phyloP scores from a whole-genome alignment of 768 basidiomycete genomes.

The Dentipellis sp. region DNA sequence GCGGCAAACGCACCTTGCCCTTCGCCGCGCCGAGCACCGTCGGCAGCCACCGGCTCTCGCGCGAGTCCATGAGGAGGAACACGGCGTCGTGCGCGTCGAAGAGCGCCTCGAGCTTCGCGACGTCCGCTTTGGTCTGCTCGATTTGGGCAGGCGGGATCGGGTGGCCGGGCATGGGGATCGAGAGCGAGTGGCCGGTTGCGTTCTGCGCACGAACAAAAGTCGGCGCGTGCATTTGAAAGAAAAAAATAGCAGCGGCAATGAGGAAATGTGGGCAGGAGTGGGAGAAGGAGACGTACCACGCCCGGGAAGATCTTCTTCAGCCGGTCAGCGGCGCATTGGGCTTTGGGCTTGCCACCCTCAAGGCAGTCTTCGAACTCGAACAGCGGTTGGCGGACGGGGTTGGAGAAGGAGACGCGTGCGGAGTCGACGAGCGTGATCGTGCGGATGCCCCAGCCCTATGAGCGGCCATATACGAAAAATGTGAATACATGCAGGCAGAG shows the following conservation, averaged over 20 bases:
- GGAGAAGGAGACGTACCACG: constrained; percentile 46
- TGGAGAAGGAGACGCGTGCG: constrained; percentile 87
- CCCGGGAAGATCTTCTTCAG: constrained; percentile 90
- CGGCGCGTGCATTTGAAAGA: background rate
- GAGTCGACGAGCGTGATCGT: constrained; percentile 93
- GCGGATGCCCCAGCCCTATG: constrained; percentile 90
- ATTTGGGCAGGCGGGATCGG: constrained; percentile 60
- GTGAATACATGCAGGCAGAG: background rate
- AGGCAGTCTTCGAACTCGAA: constrained; percentile 95
- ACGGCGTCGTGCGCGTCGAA: constrained; percentile 83
- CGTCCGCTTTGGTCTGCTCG: constrained; percentile 54
- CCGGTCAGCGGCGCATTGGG: constrained; percentile 77
- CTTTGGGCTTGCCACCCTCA: constrained; percentile 89
- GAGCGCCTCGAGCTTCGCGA: constrained; percentile 63
- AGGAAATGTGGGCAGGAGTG: background rate
- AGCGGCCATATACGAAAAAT: background rate
- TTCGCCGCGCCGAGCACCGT: constrained; percentile 80
- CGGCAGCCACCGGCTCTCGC: constrained; percentile 95
- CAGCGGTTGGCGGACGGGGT: constrained; percentile 93
- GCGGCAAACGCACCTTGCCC: constrained; percentile 50
- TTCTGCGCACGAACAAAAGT: constrained; percentile 41
- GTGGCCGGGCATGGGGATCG: constrained; percentile 97
- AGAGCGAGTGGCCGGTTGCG: constrained; percentile 65
- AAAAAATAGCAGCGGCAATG: no score
- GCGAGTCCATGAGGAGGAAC: constrained; percentile 95